A percentile compares a stretch with the other conserved stretches of the same genome.
These are phyloP conservation scores for Henckelia pumila DNA, from an alignment of 257 asterid genomes.

Conservation along the genomic window DNA sequence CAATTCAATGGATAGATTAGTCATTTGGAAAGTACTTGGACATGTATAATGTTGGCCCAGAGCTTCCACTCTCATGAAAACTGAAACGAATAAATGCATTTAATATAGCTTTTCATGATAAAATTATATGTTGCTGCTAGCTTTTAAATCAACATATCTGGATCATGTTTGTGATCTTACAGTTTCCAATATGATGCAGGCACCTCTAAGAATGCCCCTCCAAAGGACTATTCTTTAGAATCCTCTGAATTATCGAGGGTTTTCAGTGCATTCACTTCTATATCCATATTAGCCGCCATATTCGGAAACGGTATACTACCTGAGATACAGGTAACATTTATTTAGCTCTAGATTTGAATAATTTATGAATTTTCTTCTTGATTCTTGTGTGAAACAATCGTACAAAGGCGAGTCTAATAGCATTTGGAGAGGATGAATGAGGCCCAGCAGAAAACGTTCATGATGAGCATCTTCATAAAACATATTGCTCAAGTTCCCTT, in stretches of 20 bases:
- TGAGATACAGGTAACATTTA: constrained; percentile 68
- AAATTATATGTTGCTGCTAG: background rate
- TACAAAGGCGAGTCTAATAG: background rate
- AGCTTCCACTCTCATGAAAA: background rate
- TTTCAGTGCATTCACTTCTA: constrained; percentile 79
- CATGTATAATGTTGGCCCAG: background rate
- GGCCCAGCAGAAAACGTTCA: background rate
- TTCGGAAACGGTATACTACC: constrained; percentile 94
- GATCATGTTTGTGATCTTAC: constrained; percentile 4
- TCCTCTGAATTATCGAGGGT: constrained; percentile 52
- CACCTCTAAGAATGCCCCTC: constrained; percentile 60
- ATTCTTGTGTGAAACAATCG: background rate
- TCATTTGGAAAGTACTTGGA: background rate
- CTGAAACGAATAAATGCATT: too few relatives aligned
- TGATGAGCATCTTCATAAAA: background rate
- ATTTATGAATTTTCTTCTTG: background rate
- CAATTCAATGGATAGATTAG: background rate
- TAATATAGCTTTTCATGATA: too few relatives aligned
- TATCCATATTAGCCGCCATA: constrained; percentile 93
- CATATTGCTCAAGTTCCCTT: background rate
- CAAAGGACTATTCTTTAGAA: constrained; percentile 73
- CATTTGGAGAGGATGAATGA: background rate
- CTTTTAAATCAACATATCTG: background rate
- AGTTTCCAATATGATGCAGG: constrained; percentile 41
- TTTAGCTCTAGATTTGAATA: constrained; percentile 6